Percentiles rank a stretch among this genome's conserved stretches.
These are phyloP conservation scores for Ichthyophthirius multifiliis DNA, from an alignment of 169 alveolate genomes.

Conservation along the genomic window DNA sequence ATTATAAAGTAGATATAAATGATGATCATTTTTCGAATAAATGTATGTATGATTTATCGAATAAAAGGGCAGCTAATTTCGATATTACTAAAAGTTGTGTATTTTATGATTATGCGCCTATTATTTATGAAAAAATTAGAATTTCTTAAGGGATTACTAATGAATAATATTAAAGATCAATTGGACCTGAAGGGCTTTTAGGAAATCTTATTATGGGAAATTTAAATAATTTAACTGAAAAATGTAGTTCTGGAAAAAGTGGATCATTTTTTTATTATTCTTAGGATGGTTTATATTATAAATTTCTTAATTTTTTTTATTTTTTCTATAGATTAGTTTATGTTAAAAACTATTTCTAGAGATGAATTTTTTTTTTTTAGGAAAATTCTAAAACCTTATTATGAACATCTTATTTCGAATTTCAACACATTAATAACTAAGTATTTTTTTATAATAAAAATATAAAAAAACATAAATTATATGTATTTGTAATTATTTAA, in stretches of 20 bases:
- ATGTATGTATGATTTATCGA: conserved; percentile 14
- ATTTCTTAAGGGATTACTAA: conserved; percentile 60
- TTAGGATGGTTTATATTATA: conserved; percentile 40
- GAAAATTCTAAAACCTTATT: conserved; percentile 52
- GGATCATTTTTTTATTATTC: conserved; percentile 81
- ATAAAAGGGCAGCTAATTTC: conserved; percentile 16
- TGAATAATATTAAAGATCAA: conserved; percentile 67
- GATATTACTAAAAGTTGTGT: conserved; percentile 38
- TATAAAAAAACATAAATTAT: conserved; percentile 42
- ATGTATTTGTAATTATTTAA: background rate
- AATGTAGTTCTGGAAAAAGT: conserved; percentile 76
- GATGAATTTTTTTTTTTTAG: conserved; percentile 68
- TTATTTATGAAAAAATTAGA: conserved; percentile 71
- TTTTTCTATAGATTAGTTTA: background rate
- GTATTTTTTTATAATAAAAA: too few species aligned
- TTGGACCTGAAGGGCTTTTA: conserved; percentile 76
- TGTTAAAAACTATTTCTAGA: conserved; percentile 72
- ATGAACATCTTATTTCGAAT: conserved; percentile 31
- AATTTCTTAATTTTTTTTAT: background rate
- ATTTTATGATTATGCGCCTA: conserved; percentile 78
- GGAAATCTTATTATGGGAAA: conserved; percentile 72
- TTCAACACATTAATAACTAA: background rate
- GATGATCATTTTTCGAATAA: conserved; percentile 24
- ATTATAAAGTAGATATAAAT: conserved; percentile 9
- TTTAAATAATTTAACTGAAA: conserved; percentile 58